Conservation (phyloP, 345 rosid genomes). For the Brassica incana region DNA sequence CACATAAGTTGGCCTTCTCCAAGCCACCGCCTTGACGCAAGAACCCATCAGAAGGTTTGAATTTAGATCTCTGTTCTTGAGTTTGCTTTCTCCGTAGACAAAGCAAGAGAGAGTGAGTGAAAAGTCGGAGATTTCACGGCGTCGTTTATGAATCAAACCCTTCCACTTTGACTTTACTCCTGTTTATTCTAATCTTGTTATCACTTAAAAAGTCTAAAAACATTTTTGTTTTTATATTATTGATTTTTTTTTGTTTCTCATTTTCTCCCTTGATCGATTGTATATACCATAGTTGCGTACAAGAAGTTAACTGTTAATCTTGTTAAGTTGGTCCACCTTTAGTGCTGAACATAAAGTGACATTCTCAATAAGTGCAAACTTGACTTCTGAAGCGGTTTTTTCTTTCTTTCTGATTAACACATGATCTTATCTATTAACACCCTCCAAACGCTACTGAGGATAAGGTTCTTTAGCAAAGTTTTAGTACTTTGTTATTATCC, state of each 20-base stretch:
- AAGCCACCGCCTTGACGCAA: slow-evolving; percentile 11
- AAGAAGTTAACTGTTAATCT: slow-evolving; percentile 15
- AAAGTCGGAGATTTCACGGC: slow-evolving; percentile 7
- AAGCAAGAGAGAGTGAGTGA: neutral
- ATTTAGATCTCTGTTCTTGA: slow-evolving; percentile 27
- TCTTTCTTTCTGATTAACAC: slow-evolving; percentile 1
- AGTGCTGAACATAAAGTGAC: slow-evolving; percentile 22
- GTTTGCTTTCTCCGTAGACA: no score
- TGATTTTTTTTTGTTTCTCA: neutral
- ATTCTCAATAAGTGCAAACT: slow-evolving; percentile 31
- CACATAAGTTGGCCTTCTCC: slow-evolving; percentile 3
- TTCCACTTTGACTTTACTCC: neutral
- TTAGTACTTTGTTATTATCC: neutral
- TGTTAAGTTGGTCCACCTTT: slow-evolving; percentile 32
- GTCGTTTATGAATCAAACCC: slow-evolving; percentile 4
- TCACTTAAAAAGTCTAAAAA: neutral
- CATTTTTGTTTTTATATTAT: neutral
- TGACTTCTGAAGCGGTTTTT: slow-evolving; percentile 15
- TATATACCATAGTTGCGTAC: slow-evolving; percentile 21
- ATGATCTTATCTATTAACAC: slow-evolving; percentile 26
- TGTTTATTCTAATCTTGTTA: slow-evolving; percentile 18
- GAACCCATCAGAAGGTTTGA: slow-evolving; percentile 33
- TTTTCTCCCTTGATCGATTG: neutral
- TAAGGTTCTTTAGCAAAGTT: neutral
- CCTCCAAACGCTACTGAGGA: slow-evolving; percentile 7